These are phyloP conservation scores for Arthrobotrys sphaeroides DNA, from an alignment of 2,329 filamentous ascomycete species.

Conservation along the genomic window DNA sequence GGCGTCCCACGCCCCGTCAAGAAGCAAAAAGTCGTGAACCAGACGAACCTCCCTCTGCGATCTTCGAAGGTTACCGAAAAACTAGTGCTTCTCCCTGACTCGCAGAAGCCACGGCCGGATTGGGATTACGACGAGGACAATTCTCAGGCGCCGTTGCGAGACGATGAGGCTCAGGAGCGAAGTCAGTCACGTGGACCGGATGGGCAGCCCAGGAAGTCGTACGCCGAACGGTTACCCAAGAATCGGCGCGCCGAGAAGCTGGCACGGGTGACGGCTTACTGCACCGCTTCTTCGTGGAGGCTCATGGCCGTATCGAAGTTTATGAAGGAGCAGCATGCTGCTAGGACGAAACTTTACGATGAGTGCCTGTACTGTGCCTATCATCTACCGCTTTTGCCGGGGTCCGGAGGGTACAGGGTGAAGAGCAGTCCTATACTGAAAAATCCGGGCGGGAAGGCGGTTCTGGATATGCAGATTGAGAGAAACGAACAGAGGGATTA, in stretches of 20 bases:
- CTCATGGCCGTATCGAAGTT: slow-evolving; percentile 89
- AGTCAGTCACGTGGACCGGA: slow-evolving; percentile 65
- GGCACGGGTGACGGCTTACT: slow-evolving; percentile 91
- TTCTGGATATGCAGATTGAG: slow-evolving; percentile 95
- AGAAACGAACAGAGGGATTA: slow-evolving; percentile 88
- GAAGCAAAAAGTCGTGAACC: slow-evolving; percentile 65
- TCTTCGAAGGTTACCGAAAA: slow-evolving; percentile 97
- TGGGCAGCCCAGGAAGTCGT: slow-evolving; percentile 76
- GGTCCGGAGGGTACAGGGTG: slow-evolving; percentile 84
- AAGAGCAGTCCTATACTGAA: slow-evolving; percentile 91
- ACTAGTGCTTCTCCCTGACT: slow-evolving; percentile 90
- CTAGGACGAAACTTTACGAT: slow-evolving; percentile 95
- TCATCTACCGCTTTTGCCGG: slow-evolving; percentile 85
- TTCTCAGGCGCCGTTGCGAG: slow-evolving; percentile 64
- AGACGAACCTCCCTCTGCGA: slow-evolving; percentile 75
- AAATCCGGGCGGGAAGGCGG: slow-evolving; percentile 89
- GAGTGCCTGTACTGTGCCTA: slow-evolving; percentile 97
- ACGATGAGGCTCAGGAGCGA: slow-evolving; percentile 70
- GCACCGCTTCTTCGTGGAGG: slow-evolving; percentile 92
- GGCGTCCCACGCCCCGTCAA: slow-evolving; percentile 61
- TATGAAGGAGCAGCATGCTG: slow-evolving; percentile 83
- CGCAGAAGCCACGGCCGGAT: slow-evolving; percentile 64
- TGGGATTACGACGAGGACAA: slow-evolving; percentile 70
- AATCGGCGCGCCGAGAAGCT: slow-evolving; percentile 85
- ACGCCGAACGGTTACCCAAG: slow-evolving; percentile 92